phyloP scores from a whole-genome alignment of 176 grass and related monocot species.

The Bonia amplexicaulis region DNA sequence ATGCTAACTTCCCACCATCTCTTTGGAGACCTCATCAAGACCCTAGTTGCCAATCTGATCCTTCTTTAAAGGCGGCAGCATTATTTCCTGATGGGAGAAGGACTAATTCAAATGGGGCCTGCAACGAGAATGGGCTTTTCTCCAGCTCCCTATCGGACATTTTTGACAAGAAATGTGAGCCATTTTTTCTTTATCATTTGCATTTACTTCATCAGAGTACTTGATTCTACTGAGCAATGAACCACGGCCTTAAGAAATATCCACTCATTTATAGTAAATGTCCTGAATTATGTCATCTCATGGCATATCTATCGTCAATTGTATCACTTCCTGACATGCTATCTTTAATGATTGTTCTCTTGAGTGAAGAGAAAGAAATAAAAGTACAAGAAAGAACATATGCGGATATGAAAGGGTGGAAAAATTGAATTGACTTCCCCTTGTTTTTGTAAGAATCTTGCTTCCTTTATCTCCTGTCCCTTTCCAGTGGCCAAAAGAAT shows the following conservation, averaged over 20 bases:
- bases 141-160: conserved; percentile 74
- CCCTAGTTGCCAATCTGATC: conserved; percentile 40
- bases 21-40: conserved; percentile 46
- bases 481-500: conserved; percentile 31
- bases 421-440: background rate
- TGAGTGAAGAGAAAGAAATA: background rate
- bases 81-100: conserved; percentile 39
- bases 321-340: background rate
- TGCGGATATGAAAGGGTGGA: background rate
- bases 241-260: background rate
- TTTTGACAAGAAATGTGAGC: conserved; percentile 74
- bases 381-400: conserved; percentile 4
- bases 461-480: conserved; percentile 6
- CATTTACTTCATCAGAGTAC: background rate
- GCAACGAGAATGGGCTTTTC: conserved; percentile 61
- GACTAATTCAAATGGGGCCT: conserved; percentile 40
- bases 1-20: conserved; percentile 39
- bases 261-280: conserved; percentile 5
- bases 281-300: conserved; percentile 1
- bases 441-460: conserved; percentile 20
- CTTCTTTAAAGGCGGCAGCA: conserved; percentile 25
- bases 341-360: conserved; percentile 16
- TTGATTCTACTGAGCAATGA: background rate
- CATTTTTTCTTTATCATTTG: conserved; percentile 14
- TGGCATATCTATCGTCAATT: background rate